These are phyloP conservation scores for Solanum lignicaule DNA, from an alignment of 257 asterid genomes.

Conservation along the genomic window DNA sequence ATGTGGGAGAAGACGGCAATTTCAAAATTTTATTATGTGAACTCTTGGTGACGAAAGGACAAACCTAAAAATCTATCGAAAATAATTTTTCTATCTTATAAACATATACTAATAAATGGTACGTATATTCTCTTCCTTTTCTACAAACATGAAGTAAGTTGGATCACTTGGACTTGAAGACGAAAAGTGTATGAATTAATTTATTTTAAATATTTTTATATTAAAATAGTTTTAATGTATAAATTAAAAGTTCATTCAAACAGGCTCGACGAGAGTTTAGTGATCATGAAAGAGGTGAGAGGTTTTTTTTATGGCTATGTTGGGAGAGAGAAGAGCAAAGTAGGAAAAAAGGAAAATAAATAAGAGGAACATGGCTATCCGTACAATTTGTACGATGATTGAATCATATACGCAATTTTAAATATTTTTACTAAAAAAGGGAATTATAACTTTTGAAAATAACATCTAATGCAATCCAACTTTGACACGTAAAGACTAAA, in stretches of 20 bases:
- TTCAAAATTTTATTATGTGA: not conserved
- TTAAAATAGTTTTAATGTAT: no score
- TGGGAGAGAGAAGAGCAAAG: not conserved
- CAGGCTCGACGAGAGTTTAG: no score
- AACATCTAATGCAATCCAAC: not conserved
- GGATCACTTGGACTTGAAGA: not conserved
- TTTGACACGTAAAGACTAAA: not conserved
- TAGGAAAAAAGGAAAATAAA: not conserved
- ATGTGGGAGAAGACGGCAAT: not conserved
- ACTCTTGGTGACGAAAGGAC: not conserved
- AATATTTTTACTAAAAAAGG: not conserved
- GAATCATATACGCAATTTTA: not conserved
- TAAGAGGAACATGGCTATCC: not conserved
- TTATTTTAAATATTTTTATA: no score
- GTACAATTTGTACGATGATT: not conserved
- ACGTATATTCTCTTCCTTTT: no score
- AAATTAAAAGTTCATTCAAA: no score
- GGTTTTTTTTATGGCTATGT: not conserved
- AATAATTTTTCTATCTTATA: no score
- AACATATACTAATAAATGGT: no score
- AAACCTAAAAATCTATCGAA: rapidly evolving
- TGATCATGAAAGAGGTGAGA: not conserved
- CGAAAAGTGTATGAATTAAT: no score
- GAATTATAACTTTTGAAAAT: not conserved
- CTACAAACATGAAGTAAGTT: not conserved